phyloP scores from a whole-genome alignment of 83 land plant species.

The Larix sibirica region DNA sequence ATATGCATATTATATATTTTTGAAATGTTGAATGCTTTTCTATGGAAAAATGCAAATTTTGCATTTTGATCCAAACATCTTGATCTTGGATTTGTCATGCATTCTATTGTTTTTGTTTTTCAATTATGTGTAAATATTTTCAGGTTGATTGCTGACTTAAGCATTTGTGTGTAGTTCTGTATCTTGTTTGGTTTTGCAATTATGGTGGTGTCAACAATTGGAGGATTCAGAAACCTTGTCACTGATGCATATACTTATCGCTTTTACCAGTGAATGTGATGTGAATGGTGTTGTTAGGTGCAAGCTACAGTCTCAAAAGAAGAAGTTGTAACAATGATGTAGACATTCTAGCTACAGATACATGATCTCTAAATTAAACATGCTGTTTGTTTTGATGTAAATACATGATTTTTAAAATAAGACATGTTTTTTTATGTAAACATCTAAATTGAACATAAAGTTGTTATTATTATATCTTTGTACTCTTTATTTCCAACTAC shows the following conservation, averaged over 20 bases:
- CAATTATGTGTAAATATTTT: neutral
- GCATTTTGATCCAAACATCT: neutral
- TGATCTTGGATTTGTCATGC: neutral
- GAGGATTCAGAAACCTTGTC: slow-evolving; percentile 60
- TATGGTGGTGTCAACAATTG: slow-evolving; percentile 68
- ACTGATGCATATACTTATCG: slow-evolving; percentile 57
- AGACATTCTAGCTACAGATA: too few species aligned
- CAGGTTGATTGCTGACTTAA: neutral
- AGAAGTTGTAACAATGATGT: too few species aligned
- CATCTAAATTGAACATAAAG: too few species aligned
- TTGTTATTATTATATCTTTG: too few species aligned
- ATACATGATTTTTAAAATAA: too few species aligned
- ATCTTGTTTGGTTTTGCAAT: slow-evolving; percentile 59
- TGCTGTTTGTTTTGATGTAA: too few species aligned
- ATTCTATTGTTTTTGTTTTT: neutral
- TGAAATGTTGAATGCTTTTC: neutral
- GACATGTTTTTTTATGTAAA: too few species aligned
- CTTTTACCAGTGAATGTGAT: slow-evolving; percentile 39
- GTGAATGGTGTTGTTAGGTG: too few species aligned
- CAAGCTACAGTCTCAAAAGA: too few species aligned
- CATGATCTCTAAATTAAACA: too few species aligned
- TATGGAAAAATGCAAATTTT: neutral
- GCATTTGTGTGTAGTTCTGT: slow-evolving; percentile 38
- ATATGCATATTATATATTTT: neutral
- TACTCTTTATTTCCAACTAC: too few species aligned